Base-by-base conservation (phyloP, 148 eudicot species). In the Rhododendron williamsianum region DNA sequence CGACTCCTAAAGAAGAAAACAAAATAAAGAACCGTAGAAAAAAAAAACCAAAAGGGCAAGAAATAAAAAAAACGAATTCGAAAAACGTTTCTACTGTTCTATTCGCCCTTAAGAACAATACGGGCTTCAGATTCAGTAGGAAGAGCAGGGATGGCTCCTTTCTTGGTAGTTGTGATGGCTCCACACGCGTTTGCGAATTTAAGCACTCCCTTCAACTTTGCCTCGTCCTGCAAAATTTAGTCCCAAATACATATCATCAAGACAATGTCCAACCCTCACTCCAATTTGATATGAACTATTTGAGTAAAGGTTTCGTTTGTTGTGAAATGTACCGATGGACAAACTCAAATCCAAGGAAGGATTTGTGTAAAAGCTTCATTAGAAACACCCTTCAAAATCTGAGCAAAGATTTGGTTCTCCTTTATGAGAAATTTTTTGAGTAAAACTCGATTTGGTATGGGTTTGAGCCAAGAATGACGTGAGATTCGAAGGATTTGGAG, bases 101-200 rank as follows among this genome's bases (percentile, higher is more conserved):
- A 84, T 25, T 78, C 15, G 6, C 87, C 85, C 21, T 90, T 88
- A 12, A 94, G 78, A 25, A 93, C 83, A 67, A 76, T 77, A 1
- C 88, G 89, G 74, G 67, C 98, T 54, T 92, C 92, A 1, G 88
- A 52, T 65, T 83, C 90, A 0, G 92, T 92, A 21, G 98, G 98
- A 21, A 94, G 97, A 15, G 97, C 97, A n/a, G 95, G 98, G 82
- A 94, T 93, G 12, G 95, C 94, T 49, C 95, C 98, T 84, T 92
- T 93, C 87, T 90, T 94, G 74, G 98, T 94, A 10, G 98, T 92
- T 7, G 97, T 94, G 5, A 93, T 94, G 69, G 97, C 97, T 48
- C 97, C 95, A 81, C 97, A 94, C 0, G 97, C 97, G 33, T 93
- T 92, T 77, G 95, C 90, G 54, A 89, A 94, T 58, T 51, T 91